Evolutionary conservation across 495 filamentous ascomycete genomes (phyloP).

Genomic region (Neurospora sp.): DNA sequence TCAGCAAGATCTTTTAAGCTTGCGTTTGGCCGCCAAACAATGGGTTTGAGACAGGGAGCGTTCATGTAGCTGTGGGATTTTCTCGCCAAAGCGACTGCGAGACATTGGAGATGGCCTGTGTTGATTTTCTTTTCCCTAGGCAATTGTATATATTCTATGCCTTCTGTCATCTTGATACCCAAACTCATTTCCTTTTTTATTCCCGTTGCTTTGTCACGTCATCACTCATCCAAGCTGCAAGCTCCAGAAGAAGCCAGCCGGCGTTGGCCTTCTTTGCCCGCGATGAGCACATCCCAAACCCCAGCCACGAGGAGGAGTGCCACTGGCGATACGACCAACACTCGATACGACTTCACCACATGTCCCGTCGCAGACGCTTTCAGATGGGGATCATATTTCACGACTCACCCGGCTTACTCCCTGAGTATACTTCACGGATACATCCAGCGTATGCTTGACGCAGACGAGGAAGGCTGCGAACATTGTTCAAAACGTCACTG

Average conservation of each 20-base stretch:
- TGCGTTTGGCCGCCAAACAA: background rate
- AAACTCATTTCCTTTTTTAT: background rate
- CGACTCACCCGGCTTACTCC: background rate
- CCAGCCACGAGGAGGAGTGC: background rate
- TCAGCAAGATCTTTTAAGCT: conserved; percentile 69
- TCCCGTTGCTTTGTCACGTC: background rate
- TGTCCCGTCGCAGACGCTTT: background rate
- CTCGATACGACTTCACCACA: background rate
- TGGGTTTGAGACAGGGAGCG: background rate
- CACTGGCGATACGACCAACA: background rate
- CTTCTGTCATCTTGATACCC: background rate
- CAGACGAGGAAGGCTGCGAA: background rate
- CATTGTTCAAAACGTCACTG: background rate
- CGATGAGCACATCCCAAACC: background rate
- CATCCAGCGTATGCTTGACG: background rate
- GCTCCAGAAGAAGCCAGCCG: background rate
- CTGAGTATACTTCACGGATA: background rate
- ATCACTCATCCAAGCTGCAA: background rate
- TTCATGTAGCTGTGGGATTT: background rate
- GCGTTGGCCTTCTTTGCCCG: background rate
- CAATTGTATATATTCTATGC: background rate
- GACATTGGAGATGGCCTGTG: background rate
- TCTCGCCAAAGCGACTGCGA: background rate
- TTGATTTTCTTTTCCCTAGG: background rate
- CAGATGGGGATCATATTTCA: background rate